These are phyloP conservation scores for Ramaria sp. DNA, from an alignment of 768 basidiomycete species.

Conservation along the genomic window DNA sequence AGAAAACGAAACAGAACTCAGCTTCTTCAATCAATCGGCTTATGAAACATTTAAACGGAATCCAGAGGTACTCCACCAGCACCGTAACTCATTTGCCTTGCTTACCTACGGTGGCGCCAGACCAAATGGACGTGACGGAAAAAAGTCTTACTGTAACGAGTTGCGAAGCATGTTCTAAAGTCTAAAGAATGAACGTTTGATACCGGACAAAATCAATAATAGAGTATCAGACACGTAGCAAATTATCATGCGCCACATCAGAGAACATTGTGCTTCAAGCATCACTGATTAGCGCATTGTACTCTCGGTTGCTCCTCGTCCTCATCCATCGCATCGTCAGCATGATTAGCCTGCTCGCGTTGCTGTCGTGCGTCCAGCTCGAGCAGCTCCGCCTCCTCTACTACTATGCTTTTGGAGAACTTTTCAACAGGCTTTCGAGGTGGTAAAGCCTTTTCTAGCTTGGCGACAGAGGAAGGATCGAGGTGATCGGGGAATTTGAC, in stretches of 20 bases:
- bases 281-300: constrained; percentile 86
- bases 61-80: constrained; percentile 54
- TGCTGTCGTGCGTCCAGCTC: constrained; percentile 63
- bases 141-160: too few relatives aligned
- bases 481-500: constrained; percentile 86
- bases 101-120: too few relatives aligned
- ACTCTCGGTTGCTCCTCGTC: constrained; percentile 77
- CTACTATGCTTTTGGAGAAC: constrained; percentile 49
- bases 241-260: neutral
- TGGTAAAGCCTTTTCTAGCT: constrained; percentile 80
- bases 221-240: neutral
- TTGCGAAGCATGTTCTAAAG: too few relatives aligned
- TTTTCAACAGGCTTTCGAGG: constrained; percentile 57
- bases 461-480: constrained; percentile 49
- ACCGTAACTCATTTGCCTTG: too few relatives aligned
- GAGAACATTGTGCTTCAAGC: neutral
- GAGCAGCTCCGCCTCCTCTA: constrained; percentile 81
- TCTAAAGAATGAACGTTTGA: too few relatives aligned
- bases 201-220: neutral
- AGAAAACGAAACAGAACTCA: constrained; percentile 97
- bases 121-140: too few relatives aligned
- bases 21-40: constrained; percentile 69
- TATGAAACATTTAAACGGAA: constrained; percentile 78
- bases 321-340: constrained; percentile 86
- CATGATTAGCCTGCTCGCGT: constrained; percentile 34